Percentiles rank a stretch among this genome's conserved stretches.
Evolutionary conservation across 306 rosid species (phyloP).

Genomic region (Adenanthera pavonina): DNA sequence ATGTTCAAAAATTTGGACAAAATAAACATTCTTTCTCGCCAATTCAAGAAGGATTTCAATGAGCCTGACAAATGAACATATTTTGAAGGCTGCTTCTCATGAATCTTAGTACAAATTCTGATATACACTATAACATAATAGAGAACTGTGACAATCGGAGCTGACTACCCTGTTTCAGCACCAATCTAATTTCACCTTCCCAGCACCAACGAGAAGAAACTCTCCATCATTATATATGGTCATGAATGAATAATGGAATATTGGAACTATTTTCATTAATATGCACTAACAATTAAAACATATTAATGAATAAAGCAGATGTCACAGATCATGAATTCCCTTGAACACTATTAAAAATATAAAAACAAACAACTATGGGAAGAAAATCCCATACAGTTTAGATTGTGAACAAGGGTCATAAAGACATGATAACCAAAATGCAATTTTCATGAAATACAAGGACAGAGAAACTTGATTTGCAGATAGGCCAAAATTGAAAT

Average conservation of each 20-base stretch:
- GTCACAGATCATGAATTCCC: background rate
- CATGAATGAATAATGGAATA: background rate
- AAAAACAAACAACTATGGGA: background rate
- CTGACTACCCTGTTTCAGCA: background rate
- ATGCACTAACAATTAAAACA: slow-evolving; percentile 5
- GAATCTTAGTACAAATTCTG: background rate
- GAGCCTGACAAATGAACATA: background rate
- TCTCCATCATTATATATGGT: background rate
- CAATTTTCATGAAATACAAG: slow-evolving; percentile 17
- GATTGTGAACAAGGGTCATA: slow-evolving; percentile 2
- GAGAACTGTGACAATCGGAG: background rate
- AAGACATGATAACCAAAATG: background rate
- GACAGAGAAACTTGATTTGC: slow-evolving; percentile 9
- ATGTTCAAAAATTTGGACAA: background rate
- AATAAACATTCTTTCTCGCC: background rate
- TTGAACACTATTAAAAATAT: background rate
- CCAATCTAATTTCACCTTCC: slow-evolving; percentile 6
- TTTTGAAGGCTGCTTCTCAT: slow-evolving; percentile 14
- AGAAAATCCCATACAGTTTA: slow-evolving; percentile 1
- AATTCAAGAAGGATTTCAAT: slow-evolving; percentile 11
- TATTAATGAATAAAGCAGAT: background rate
- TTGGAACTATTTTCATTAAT: slow-evolving; percentile 9
- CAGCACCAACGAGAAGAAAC: background rate
- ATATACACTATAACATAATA: background rate
- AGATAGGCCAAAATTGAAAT: background rate